A percentile compares a stretch with the other conserved stretches of the same genome.
Conservation (phyloP, 2,329 filamentous ascomycete species). For the Cladosporium sp. region DNA sequence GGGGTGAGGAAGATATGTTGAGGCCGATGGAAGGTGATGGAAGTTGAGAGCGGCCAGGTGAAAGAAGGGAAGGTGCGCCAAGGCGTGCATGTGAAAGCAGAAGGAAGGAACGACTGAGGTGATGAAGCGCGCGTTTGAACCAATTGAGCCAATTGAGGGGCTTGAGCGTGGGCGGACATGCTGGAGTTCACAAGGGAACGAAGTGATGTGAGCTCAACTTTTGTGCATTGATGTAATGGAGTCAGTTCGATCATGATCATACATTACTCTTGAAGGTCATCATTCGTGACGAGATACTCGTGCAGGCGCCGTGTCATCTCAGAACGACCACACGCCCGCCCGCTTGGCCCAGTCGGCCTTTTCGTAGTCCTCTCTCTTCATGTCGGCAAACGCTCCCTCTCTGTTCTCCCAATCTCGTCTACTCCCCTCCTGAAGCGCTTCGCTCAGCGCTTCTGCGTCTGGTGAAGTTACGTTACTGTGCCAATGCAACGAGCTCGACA, state of each 20-base stretch:
- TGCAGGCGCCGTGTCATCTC: not conserved
- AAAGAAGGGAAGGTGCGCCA: not conserved
- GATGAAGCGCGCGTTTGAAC: not conserved
- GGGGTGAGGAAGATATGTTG: no score
- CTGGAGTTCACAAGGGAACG: no score
- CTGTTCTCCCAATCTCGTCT: slow-evolving; percentile 34
- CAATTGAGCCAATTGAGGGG: not conserved
- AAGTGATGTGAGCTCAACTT: not conserved
- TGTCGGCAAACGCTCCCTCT: slow-evolving; percentile 17
- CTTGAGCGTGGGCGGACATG: no score
- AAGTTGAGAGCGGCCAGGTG: not conserved
- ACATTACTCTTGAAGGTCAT: slow-evolving; percentile 3
- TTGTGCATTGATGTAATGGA: not conserved
- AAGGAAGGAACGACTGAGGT: slow-evolving; percentile 5
- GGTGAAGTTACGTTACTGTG: slow-evolving; percentile 27
- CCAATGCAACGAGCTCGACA: slow-evolving; percentile 40
- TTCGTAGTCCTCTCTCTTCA: slow-evolving; percentile 14
- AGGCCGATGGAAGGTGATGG: no score
- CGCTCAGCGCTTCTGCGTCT: slow-evolving; percentile 37
- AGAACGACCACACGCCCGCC: slow-evolving; percentile 20
- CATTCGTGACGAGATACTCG: not conserved
- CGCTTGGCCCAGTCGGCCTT: slow-evolving; percentile 16
- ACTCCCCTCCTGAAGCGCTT: slow-evolving; percentile 35
- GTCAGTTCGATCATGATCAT: not conserved
- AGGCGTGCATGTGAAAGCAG: slow-evolving; percentile 4